phyloP scores from a whole-genome alignment of 1,284 basidiomycete genomes.

The Albatrellus sp. region DNA sequence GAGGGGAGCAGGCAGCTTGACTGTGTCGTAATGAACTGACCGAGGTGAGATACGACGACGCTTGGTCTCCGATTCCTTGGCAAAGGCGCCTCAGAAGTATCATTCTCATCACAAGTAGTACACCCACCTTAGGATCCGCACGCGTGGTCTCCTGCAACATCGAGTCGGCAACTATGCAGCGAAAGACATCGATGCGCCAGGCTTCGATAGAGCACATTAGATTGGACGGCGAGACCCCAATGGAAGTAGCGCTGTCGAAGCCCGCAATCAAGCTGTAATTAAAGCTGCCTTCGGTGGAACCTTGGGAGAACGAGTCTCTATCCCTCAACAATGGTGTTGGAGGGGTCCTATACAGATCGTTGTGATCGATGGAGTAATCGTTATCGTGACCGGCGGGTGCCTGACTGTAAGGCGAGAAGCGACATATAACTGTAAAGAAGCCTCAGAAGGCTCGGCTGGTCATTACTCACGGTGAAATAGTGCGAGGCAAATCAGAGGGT shows the following conservation, averaged over 20 bases:
- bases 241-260: constrained; percentile 16
- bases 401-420: too few species aligned
- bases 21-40: background rate
- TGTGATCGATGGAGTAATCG: too few species aligned
- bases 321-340: constrained; percentile 35
- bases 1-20: background rate
- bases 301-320: constrained; percentile 41
- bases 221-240: constrained; percentile 20
- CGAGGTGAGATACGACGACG: constrained; percentile 10
- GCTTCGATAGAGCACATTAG: constrained; percentile 11
- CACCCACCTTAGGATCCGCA: constrained; percentile 8
- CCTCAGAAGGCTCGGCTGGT: background rate
- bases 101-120: constrained; percentile 1
- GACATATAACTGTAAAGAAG: too few species aligned
- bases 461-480: background rate
- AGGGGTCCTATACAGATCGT: background rate
- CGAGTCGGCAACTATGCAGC: constrained; percentile 3
- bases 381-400: too few species aligned
- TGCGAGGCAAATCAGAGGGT: too few species aligned
- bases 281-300: constrained; percentile 36
- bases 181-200: constrained; percentile 11
- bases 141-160: constrained; percentile 1
- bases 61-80: constrained; percentile 13
- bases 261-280: constrained; percentile 22
- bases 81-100: constrained; percentile 8